A percentile compares a stretch with the other conserved stretches of the same genome.
phyloP scores from a whole-genome alignment of 1,139 yeast species.

The Lodderomyces theae region DNA sequence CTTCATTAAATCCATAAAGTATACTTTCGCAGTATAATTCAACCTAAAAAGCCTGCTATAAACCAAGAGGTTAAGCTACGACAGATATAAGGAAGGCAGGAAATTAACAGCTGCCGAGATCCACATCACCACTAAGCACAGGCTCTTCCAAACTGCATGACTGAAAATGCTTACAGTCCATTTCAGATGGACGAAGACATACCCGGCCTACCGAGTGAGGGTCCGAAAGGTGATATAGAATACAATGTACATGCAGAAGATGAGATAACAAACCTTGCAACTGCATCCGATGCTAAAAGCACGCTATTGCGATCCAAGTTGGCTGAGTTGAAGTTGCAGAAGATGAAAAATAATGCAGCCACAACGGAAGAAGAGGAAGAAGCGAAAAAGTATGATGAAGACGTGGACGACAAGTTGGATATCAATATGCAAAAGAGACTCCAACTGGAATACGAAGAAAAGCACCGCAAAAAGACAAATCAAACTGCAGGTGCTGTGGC shows the following conservation, averaged over 20 bases:
- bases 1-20: too few species aligned
- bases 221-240: neutral
- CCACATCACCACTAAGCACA: too few species aligned
- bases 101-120: too few species aligned
- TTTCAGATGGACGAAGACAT: conserved; percentile 50
- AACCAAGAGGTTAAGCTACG: too few species aligned
- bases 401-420: conserved; percentile 43
- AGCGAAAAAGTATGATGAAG: conserved; percentile 39
- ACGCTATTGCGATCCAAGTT: conserved; percentile 35
- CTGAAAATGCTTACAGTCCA: conserved; percentile 39
- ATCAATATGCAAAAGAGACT: conserved; percentile 22
- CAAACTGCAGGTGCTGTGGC: neutral
- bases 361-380: conserved; percentile 24
- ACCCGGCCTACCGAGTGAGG: conserved; percentile 5
- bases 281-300: conserved; percentile 13
- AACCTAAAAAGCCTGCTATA: too few species aligned
- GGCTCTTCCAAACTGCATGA: conserved; percentile 19
- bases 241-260: neutral
- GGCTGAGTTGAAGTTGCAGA: conserved; percentile 26
- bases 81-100: too few species aligned
- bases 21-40: too few species aligned
- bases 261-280: neutral
- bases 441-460: conserved; percentile 19
- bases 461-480: too few species aligned
- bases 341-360: conserved; percentile 17